These are phyloP conservation scores for Juncus effusus DNA, from an alignment of 176 grass and related monocot species.

Conservation along the genomic window DNA sequence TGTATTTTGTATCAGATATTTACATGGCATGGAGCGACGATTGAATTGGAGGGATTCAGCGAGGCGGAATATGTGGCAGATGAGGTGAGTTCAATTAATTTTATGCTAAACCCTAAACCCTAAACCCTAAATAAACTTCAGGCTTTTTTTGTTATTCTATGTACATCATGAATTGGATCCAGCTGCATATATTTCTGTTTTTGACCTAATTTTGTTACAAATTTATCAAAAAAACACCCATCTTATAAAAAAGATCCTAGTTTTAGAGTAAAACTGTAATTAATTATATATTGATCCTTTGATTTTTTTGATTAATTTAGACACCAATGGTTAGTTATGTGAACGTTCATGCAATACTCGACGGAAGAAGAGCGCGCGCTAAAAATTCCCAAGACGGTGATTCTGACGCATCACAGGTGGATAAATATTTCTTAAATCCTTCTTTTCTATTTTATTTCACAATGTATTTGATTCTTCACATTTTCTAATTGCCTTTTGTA, in stretches of 20 bases:
- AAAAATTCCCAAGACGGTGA: constrained; percentile 44
- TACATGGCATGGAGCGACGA: constrained; percentile 82
- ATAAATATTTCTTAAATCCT: neutral
- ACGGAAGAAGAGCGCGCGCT: constrained; percentile 49
- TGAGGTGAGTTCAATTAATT: constrained; percentile 40
- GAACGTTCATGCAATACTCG: constrained; percentile 68
- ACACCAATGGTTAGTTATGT: constrained; percentile 87
- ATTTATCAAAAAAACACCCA: too few relatives aligned
- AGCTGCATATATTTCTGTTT: too few relatives aligned
- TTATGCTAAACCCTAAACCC: neutral
- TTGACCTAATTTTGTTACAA: too few relatives aligned
- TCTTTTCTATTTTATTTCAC: neutral
- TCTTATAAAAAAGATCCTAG: neutral
- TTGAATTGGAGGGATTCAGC: constrained; percentile 73
- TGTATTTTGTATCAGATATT: constrained; percentile 44
- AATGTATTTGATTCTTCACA: neutral
- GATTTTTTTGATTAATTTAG: constrained; percentile 27
- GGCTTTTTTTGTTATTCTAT: too few relatives aligned
- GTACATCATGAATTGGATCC: too few relatives aligned
- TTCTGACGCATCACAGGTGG: constrained; percentile 52
- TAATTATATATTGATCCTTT: too few relatives aligned
- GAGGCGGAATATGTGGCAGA: constrained; percentile 86
- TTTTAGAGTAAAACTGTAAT: neutral
- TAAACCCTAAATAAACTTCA: neutral
- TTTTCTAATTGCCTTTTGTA: neutral